These are phyloP conservation scores for Tetrapisispora arboricola DNA, from an alignment of 805 yeast genomes.

Conservation along the genomic window DNA sequence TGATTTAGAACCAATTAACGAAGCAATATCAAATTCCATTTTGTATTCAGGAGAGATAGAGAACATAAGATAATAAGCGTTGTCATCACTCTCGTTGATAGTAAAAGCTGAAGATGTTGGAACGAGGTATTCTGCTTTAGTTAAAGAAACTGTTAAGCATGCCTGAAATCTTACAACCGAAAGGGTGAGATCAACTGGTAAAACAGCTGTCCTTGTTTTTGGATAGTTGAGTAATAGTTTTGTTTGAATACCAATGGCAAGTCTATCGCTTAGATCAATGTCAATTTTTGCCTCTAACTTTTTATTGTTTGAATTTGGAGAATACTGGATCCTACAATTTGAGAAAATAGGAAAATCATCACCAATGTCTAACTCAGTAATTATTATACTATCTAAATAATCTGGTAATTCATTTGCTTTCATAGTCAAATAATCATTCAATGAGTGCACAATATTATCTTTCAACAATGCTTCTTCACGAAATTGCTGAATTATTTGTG, in stretches of 20 bases:
- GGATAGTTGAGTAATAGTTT: conserved; percentile 72
- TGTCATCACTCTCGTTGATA: conserved; percentile 11
- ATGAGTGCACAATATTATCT: conserved; percentile 73
- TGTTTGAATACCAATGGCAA: conserved; percentile 80
- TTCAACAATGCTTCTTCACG: conserved; percentile 80
- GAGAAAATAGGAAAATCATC: conserved; percentile 92
- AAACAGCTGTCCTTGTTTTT: conserved; percentile 68
- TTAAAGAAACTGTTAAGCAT: conserved; percentile 66
- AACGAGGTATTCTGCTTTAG: conserved; percentile 29
- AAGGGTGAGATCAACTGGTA: conserved; percentile 78
- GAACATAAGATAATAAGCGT: conserved; percentile 69
- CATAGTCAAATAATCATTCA: conserved; percentile 51
- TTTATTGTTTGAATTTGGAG: conserved; percentile 37
- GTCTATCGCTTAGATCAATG: conserved; percentile 78
- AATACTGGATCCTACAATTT: conserved; percentile 71
- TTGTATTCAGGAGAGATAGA: conserved; percentile 88
- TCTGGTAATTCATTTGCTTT: conserved; percentile 58
- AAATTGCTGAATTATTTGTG: conserved; percentile 79
- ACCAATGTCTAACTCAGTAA: conserved; percentile 84
- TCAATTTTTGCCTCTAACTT: conserved; percentile 78
- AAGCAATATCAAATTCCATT: conserved; percentile 78
- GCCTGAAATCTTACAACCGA: conserved; percentile 89
- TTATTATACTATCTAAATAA: conserved; percentile 63
- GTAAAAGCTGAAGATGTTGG: conserved; percentile 3
- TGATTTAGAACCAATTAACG: conserved; percentile 86